Conservation (phyloP, 192 early-diverging fungal genomes). For the Gamsiella multidivaricata region DNA sequence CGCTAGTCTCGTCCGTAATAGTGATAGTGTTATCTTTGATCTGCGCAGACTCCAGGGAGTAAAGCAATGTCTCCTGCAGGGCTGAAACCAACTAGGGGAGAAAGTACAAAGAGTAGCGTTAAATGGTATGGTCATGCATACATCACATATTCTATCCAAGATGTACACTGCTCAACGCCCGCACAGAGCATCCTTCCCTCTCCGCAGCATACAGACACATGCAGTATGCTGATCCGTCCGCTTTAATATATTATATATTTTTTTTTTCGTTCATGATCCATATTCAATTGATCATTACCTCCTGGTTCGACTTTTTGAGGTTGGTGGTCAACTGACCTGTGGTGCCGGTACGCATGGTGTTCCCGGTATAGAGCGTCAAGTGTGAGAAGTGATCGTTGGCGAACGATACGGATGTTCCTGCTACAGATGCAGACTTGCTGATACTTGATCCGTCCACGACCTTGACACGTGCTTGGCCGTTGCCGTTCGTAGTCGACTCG, state of each 20-base stretch:
- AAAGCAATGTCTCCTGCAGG: constrained; percentile 58
- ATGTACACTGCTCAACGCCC: too few relatives aligned
- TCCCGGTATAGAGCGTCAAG: constrained; percentile 62
- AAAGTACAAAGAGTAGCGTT: not conserved
- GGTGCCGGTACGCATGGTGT: constrained; percentile 61
- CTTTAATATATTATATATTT: not conserved
- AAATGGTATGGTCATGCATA: not conserved
- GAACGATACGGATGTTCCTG: not conserved
- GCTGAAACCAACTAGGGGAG: constrained; percentile 58
- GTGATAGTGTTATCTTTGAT: constrained; percentile 42
- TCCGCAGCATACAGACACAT: too few relatives aligned
- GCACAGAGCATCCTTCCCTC: too few relatives aligned
- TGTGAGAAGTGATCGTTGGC: constrained; percentile 52
- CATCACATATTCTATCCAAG: not conserved
- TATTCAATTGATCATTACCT: constrained; percentile 47
- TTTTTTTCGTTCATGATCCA: not conserved
- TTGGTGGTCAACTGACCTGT: constrained; percentile 47
- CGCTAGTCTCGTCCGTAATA: constrained; percentile 54
- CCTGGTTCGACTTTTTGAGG: constrained; percentile 60
- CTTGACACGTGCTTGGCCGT: constrained; percentile 1
- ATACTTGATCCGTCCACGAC: not conserved
- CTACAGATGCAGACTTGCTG: not conserved
- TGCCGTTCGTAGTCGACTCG: constrained; percentile 15
- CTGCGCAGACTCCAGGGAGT: constrained; percentile 44
- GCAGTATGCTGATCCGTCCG: not conserved